Evolutionary conservation across 306 rosid genomes (phyloP).

Genomic region (Hippophae gyantsensis): DNA sequence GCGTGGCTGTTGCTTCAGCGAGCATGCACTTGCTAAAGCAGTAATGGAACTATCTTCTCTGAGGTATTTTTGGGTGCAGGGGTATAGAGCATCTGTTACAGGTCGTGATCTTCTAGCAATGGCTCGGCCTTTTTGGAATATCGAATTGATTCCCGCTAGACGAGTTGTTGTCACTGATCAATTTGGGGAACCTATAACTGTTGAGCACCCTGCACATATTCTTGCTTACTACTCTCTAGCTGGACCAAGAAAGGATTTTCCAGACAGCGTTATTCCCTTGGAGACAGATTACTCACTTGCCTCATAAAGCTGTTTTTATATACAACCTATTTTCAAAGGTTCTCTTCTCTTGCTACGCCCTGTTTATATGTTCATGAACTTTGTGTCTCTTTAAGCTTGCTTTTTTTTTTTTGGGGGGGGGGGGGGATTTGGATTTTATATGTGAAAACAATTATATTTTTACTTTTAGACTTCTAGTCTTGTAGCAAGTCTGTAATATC

Average conservation of each 20-base stretch:
- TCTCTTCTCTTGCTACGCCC: constrained; percentile 1
- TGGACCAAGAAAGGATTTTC: constrained; percentile 82
- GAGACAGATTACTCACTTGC: constrained; percentile 27
- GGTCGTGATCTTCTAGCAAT: constrained; percentile 73
- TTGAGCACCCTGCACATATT: constrained; percentile 78
- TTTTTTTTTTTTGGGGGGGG: constrained; percentile 10
- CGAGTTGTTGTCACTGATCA: constrained; percentile 19
- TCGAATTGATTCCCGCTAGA: constrained; percentile 74
- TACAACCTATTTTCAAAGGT: constrained; percentile 17
- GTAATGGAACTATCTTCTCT: constrained; percentile 55
- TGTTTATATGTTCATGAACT: constrained; percentile 33
- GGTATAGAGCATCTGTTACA: constrained; percentile 43
- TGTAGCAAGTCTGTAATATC: constrained; percentile 56
- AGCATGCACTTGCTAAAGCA: constrained; percentile 60
- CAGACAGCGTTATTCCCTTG: constrained; percentile 60
- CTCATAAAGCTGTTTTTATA: constrained; percentile 33
- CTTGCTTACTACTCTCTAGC: constrained; percentile 98
- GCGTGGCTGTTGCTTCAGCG: constrained; percentile 91
- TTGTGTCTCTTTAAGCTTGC: neutral
- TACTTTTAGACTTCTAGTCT: constrained; percentile 30
- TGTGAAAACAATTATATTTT: constrained; percentile 11
- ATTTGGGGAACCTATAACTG: constrained; percentile 12
- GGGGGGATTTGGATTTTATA: constrained; percentile 19
- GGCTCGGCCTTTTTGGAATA: constrained; percentile 86
- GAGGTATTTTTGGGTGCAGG: constrained; percentile 95